phyloP scores from a whole-genome alignment of 2,329 filamentous ascomycete genomes.

The Claviceps digitariae region DNA sequence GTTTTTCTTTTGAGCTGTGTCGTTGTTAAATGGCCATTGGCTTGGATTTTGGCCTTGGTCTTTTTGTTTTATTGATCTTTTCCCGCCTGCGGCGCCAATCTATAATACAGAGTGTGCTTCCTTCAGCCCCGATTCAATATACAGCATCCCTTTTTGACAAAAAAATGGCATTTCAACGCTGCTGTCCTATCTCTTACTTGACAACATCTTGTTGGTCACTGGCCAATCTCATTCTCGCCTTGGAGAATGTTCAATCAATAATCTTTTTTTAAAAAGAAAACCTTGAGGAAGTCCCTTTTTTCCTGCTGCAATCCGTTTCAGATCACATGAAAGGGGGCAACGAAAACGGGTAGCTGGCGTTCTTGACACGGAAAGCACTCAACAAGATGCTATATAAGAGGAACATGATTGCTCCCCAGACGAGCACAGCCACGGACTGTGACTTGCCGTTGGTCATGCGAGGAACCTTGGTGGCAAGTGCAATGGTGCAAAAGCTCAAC shows the following conservation, averaged over 20 bases:
- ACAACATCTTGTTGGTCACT: conserved; percentile 1
- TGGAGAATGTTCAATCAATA: neutral
- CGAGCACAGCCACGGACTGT: conserved; percentile 69
- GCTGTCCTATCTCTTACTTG: neutral
- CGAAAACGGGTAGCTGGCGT: conserved; percentile 85
- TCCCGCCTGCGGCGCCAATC: neutral
- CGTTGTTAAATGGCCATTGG: no score
- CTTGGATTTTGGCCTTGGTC: neutral
- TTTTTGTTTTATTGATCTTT: neutral
- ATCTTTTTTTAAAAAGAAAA: no score
- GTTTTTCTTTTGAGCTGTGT: no score
- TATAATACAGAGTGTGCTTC: neutral
- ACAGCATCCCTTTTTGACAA: neutral
- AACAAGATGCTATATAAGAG: conserved; percentile 87
- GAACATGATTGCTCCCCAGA: conserved; percentile 67
- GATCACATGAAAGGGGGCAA: conserved; percentile 69
- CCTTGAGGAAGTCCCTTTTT: neutral
- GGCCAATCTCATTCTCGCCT: no score
- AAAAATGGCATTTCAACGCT: neutral
- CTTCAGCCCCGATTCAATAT: neutral
- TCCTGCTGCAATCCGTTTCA: neutral
- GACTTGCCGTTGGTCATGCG: conserved; percentile 62
- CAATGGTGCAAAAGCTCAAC: conserved; percentile 79
- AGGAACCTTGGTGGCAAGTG: conserved; percentile 86
- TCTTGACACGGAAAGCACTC: conserved; percentile 89